Percentiles rank a stretch among this genome's conserved stretches.
Evolutionary conservation across 2,329 filamentous ascomycete species (phyloP).

Genomic region (Nothopassalora personata): DNA sequence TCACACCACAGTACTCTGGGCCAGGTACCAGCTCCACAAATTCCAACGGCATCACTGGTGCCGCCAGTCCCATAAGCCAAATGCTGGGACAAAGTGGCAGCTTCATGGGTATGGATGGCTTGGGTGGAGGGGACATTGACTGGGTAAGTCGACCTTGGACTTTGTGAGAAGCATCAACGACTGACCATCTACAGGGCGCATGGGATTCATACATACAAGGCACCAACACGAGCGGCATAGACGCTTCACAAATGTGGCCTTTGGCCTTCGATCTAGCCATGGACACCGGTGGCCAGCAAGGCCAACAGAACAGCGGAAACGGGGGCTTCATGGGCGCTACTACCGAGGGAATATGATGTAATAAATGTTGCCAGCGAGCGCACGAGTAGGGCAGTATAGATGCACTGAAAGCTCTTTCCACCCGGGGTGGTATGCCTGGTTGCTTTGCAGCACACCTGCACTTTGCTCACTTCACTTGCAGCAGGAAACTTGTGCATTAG

Average conservation of each 20-base stretch:
- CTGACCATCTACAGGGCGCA: constrained; percentile 47
- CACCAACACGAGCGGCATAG: constrained; percentile 36
- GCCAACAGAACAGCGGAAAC: constrained; percentile 14
- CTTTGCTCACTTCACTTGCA: no score
- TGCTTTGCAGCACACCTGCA: no score
- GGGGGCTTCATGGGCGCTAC: constrained; percentile 37
- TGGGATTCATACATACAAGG: constrained; percentile 67
- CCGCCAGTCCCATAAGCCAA: constrained; percentile 32
- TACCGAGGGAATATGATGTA: constrained; percentile 2
- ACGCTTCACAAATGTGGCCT: constrained; percentile 41
- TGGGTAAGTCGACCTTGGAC: constrained; percentile 46
- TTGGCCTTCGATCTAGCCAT: constrained; percentile 34
- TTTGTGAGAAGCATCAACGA: background rate
- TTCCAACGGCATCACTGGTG: constrained; percentile 27
- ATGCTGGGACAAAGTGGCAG: constrained; percentile 31
- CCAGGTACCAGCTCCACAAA: constrained; percentile 25
- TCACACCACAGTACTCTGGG: constrained; percentile 34
- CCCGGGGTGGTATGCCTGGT: no score
- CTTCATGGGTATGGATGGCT: constrained; percentile 52
- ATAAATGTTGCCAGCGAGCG: background rate
- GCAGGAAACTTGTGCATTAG: no score
- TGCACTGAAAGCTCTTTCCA: no score
- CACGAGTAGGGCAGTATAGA: no score
- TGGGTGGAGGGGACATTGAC: constrained; percentile 41
- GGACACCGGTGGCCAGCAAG: constrained; percentile 29